phyloP scores from a whole-genome alignment of 176 grass and related monocot species.

The Carex littledalei region DNA sequence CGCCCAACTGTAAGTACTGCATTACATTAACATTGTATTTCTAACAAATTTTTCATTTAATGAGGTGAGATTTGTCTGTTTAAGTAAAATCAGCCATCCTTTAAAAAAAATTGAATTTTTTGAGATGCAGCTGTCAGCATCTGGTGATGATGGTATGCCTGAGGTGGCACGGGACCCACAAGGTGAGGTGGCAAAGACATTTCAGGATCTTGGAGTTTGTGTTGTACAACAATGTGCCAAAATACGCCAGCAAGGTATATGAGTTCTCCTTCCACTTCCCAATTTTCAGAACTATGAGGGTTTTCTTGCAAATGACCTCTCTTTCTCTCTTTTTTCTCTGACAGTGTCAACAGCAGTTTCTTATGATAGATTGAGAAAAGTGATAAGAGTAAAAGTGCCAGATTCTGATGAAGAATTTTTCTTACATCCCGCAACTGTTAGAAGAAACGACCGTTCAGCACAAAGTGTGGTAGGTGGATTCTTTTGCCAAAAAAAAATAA shows the following conservation, averaged over 20 bases:
- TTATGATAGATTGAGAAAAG: slow-evolving; percentile 78
- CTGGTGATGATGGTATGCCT: slow-evolving; percentile 87
- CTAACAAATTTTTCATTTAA: neutral
- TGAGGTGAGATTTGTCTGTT: neutral
- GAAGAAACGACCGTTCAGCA: slow-evolving; percentile 82
- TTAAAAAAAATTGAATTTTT: neutral
- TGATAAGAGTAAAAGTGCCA: slow-evolving; percentile 93
- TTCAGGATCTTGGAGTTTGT: slow-evolving; percentile 94
- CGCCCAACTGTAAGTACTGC: slow-evolving; percentile 59
- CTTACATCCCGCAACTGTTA: slow-evolving; percentile 86
- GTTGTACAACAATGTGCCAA: slow-evolving; percentile 98
- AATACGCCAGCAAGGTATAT: slow-evolving; percentile 94
- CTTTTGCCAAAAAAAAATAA: neutral
- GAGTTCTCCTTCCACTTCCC: neutral
- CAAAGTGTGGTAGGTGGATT: slow-evolving; percentile 81
- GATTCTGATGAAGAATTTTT: slow-evolving; percentile 97
- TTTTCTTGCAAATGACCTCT: slow-evolving; percentile 5
- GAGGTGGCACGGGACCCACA: slow-evolving; percentile 84
- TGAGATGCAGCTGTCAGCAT: slow-evolving; percentile 67
- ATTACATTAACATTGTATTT: neutral
- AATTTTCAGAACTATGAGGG: neutral
- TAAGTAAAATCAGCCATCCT: neutral
- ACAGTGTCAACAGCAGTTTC: slow-evolving; percentile 95
- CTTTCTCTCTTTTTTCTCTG: neutral
- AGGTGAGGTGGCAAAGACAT: slow-evolving; percentile 85